Conservation (phyloP, 2,329 filamentous ascomycete species). For the Rhynchosporium secalis region DNA sequence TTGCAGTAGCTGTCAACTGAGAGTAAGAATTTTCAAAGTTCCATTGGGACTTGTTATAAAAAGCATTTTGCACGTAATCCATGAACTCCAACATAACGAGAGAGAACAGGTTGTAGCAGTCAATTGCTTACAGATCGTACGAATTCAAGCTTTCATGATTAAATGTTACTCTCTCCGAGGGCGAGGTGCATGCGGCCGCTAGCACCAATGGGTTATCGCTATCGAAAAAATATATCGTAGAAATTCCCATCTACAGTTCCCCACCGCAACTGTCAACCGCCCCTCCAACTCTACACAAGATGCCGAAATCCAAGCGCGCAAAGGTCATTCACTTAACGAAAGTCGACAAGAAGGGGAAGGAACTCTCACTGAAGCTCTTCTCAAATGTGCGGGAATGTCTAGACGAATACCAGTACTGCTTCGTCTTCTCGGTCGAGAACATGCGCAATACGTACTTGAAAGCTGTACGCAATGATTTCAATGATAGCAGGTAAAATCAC, state of each 20-base stretch:
- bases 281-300: slow-evolving; percentile 43
- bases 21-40: slow-evolving; percentile 91
- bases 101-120: neutral
- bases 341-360: slow-evolving; percentile 90
- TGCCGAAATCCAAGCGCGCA: slow-evolving; percentile 96
- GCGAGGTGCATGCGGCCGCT: slow-evolving; percentile 1
- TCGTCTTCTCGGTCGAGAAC: slow-evolving; percentile 92
- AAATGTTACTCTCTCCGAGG: neutral
- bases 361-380: slow-evolving; percentile 83
- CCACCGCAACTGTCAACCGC: neutral
- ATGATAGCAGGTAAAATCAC: slow-evolving; percentile 70
- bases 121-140: neutral
- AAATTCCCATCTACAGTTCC: neutral
- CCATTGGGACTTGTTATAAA: slow-evolving; percentile 85
- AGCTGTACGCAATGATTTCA: slow-evolving; percentile 80
- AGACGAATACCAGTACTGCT: slow-evolving; percentile 84
- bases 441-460: slow-evolving; percentile 98
- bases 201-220: slow-evolving; percentile 3
- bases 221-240: neutral
- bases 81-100: slow-evolving; percentile 88
- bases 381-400: slow-evolving; percentile 83
- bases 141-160: neutral
- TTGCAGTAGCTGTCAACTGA: slow-evolving; percentile 77
- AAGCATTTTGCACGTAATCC: slow-evolving; percentile 92
- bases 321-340: slow-evolving; percentile 88